Base-by-base conservation (phyloP, 169 alveolate genomes). In the Cryptosporidium ryanae region DNA sequence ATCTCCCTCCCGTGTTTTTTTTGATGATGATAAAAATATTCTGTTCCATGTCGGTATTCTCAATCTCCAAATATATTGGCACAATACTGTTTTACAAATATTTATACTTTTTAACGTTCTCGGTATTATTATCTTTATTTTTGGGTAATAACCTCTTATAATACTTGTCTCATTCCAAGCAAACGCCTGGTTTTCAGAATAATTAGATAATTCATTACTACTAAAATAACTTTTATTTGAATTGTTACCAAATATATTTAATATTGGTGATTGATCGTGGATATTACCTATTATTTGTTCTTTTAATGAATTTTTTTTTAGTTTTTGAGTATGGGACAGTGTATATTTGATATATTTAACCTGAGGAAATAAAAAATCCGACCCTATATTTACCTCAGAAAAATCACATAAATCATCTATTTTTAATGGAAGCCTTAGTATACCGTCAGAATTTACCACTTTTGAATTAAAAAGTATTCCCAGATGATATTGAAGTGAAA, bases 121-220 rank as follows among this genome's bases (percentile, higher is more conserved):
- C 44, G 87, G 87, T 2, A n/a, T 29, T 59, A 76, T 31, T 38
- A 76, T 76, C 64, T 76, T 76, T 25, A 48, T 34, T 61, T 27
- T 76, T 34, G 87, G 87, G 63, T 23, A 76, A 61, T 76, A 76
- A 59, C 87, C 87, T 13, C 87, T 50, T 25, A 76, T 76, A 43
- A 76, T 61, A 46, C 87, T 63, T 32, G 87, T 76, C 46, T 76
- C 87, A 76, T 76, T 76, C 87, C 87, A 76, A 32, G 87, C 87
- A 57, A 52, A 61, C 21, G 59, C 87, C 21, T 32, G 44, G 25
- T 44, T 38, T 12, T 43, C 34, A 29, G 64, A 8, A 13, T 76
- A 38, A 61, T 55, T 70, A 25, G 17, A 29, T 29, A 29, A 52
- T 55, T 68, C 49, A 29, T 54, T 68, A 13, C 10, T 27, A 23